These are phyloP conservation scores for Lomentospora prolificans DNA, from an alignment of 2,329 filamentous ascomycete species.

Conservation along the genomic window DNA sequence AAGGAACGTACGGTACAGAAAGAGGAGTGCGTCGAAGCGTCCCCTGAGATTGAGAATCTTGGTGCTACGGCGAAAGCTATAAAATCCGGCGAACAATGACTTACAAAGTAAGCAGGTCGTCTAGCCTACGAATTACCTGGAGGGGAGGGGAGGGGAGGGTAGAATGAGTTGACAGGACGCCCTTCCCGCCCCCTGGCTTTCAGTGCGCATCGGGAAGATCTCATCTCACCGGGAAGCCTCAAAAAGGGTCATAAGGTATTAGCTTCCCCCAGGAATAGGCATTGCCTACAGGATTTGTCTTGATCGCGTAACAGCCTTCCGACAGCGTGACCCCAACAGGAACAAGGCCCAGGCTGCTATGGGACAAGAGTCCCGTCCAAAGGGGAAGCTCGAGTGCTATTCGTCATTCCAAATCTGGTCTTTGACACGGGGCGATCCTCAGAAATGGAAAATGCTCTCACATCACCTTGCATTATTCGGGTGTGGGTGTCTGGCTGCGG, in stretches of 20 bases:
- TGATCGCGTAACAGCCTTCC: neutral
- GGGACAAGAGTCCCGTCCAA: neutral
- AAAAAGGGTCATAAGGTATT: neutral
- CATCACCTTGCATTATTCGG: neutral
- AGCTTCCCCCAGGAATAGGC: neutral
- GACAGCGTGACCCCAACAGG: neutral
- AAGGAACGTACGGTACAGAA: too few relatives aligned
- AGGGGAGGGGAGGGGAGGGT: neutral
- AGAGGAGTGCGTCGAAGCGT: too few relatives aligned
- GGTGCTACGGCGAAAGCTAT: neutral
- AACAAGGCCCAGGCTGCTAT: neutral
- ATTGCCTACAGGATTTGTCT: neutral
- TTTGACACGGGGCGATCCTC: conserved; percentile 1
- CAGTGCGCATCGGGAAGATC: neutral
- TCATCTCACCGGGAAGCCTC: neutral
- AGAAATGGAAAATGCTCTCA: neutral
- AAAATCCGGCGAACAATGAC: neutral
- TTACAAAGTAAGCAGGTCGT: neutral
- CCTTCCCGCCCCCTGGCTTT: neutral
- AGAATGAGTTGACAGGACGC: neutral
- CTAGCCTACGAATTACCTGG: too few relatives aligned
- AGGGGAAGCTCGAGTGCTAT: neutral
- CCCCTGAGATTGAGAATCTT: too few relatives aligned
- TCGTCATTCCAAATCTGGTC: neutral
- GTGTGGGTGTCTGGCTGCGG: too few relatives aligned